Base-by-base conservation (phyloP, 768 basidiomycete species). In the Termitomyces sp. region DNA sequence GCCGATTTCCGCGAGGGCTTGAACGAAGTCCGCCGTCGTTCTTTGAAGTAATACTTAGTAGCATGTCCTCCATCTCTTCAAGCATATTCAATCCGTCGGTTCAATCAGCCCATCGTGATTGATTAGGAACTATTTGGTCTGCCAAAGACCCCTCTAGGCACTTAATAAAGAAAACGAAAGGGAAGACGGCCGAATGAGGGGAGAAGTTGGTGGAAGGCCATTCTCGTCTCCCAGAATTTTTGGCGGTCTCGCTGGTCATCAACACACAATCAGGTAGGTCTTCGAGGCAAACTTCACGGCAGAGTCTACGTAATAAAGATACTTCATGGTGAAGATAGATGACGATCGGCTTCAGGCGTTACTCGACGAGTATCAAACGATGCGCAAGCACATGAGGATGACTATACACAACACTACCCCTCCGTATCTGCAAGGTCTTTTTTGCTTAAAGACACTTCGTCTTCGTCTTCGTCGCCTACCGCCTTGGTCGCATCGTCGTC, bases 71-170 rank as follows among this genome's bases (percentile, higher is more conserved):
- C 85, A 62, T 90, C 91, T 53, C 86, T 76, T 40, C 91, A 42
- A 95, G 79, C 86, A 95, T 90, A 65, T 92, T 92, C 70, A 96
- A 68, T 4, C 93, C 94, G 69, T 96, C 94, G 2, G 92, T 92
- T 93, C 94, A 96, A 73, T 96, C 94, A 16, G 91, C 89, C 88
- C 91, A 95, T 18, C 88, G 78, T 18, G 86, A 84, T 52, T 83
- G 81, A 69, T 93, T 85, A 30, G 87, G 84, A 3, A 91, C 89
- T 64, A 92, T 86, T 57, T 87, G 82, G 68, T 93, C 89, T 4
- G 88, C 91, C 57, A 93, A 68, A 2, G 88, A 86, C n/a, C 83
- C 86, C 64, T 89, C 88, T 81, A 83, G 7, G 83, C 78, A 56
- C 82, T 87, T 52, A 92, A 70, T 49, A 95, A 73, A 9, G 89